Conservation (phyloP, 1,284 basidiomycete species). For the Heterobasidion occidentale region DNA sequence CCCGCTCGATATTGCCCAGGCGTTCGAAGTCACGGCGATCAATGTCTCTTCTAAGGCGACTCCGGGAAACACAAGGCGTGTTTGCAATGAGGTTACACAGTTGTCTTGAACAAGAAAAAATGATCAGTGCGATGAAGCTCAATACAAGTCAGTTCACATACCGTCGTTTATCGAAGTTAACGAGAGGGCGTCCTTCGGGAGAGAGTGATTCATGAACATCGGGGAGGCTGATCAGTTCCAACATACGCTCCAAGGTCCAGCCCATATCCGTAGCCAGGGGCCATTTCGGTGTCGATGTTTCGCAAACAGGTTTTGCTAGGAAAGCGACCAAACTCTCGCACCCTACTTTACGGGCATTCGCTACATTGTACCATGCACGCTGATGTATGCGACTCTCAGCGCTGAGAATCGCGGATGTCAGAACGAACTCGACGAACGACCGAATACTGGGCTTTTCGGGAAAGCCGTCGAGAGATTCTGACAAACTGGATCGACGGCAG, state of each 20-base stretch:
- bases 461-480: conserved; percentile 18
- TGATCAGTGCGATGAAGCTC: conserved; percentile 3
- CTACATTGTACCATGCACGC: conserved; percentile 67
- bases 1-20: conserved; percentile 64
- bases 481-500: conserved; percentile 52
- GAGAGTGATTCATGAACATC: conserved; percentile 50
- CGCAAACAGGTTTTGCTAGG: conserved; percentile 40
- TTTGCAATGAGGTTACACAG: conserved; percentile 56
- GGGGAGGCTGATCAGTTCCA: conserved; percentile 67
- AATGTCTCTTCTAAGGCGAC: conserved; percentile 41
- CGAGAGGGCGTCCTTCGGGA: conserved; percentile 42
- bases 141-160: conserved; percentile 20
- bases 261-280: conserved; percentile 66
- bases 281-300: conserved; percentile 36
- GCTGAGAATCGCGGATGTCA: conserved; percentile 64
- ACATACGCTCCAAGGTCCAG: conserved; percentile 72
- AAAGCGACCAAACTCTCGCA: conserved; percentile 55
- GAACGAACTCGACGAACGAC: conserved; percentile 70
- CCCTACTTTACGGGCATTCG: conserved; percentile 43
- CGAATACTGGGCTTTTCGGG: conserved; percentile 53
- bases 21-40: conserved; percentile 66
- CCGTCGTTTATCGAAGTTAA: conserved; percentile 80
- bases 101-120: conserved; percentile 34
- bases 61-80: conserved; percentile 33
- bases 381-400: conserved; percentile 67